Base-by-base conservation (phyloP, 495 filamentous ascomycete genomes). In the Penicillium herquei region DNA sequence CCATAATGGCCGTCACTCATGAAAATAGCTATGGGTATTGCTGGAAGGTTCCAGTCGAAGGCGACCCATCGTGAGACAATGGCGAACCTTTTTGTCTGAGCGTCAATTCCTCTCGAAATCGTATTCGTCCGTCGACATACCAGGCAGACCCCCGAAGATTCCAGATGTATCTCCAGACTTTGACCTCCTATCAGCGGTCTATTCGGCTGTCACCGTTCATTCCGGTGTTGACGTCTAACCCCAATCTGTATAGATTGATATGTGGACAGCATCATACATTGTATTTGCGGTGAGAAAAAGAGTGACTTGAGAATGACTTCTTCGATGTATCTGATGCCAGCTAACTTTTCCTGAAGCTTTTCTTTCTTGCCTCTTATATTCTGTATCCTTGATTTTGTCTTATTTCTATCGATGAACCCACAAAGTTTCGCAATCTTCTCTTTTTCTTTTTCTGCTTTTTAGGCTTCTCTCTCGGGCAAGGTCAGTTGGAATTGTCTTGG, bases 151-250 rank as follows among this genome's bases (percentile, higher is more conserved):
- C 54, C 46, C 37, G 32, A 45, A 39, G 48, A 41, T 49, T 49
- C 52, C 51, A 54, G 41, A 40, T 60, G 43, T 59, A 46, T 49
- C 48, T 55, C 40, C 13, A 48, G 39, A 10, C 48, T 13, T 26
- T 14, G 49, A 39, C 33, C 56, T 58, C 54, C 54, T 65, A 62
- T 61, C 59, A 66, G 57, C 49, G 45, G 42, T 52, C 31, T 14
- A 21, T 51, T 52, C 30, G 49, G 31, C 12, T 32, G 12, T 46
- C 30, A 59, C 49, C 52, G 55, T 57, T 54, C 18, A 47, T 65
- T 68, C 57, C 59, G 62, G 59, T 17, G 32, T 35, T 33, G 39
- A 34, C 39, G 14, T 56, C 52, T 26, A 54, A 41, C 17, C 52
- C 13, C 35, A 47, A 43, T 14, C 4, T 26, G 21, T 26, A 48